phyloP scores from a whole-genome alignment of 441 rosid genomes.

The Aquilaria agallochum region DNA sequence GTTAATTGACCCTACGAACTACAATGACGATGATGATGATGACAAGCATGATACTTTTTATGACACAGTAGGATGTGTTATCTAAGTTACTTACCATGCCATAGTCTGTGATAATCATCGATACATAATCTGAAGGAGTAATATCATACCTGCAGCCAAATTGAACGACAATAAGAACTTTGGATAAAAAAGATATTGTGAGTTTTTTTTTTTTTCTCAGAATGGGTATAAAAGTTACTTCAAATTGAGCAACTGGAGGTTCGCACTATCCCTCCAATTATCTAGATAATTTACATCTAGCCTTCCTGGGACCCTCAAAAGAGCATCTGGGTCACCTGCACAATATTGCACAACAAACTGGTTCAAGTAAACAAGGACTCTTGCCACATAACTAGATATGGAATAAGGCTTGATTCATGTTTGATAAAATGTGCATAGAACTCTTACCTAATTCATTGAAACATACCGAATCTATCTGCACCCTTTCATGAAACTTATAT shows the following conservation, averaged over 20 bases:
- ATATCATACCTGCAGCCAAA: conserved; percentile 50
- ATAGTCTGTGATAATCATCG: conserved; percentile 63
- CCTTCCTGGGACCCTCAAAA: conserved; percentile 38
- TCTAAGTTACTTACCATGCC: conserved; percentile 48
- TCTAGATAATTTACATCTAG: conserved; percentile 27
- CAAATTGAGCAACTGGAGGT: conserved; percentile 49
- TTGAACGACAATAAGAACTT: conserved; percentile 1
- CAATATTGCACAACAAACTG: conserved; percentile 6
- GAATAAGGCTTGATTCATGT: background rate
- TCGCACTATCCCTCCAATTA: conserved; percentile 31
- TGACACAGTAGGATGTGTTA: background rate
- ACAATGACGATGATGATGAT: no score
- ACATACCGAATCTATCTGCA: conserved; percentile 70
- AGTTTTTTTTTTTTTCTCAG: background rate
- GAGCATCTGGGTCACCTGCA: conserved; percentile 53
- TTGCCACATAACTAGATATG: background rate
- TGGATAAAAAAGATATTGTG: background rate
- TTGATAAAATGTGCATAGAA: conserved; percentile 1
- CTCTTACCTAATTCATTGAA: conserved; percentile 58
- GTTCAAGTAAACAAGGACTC: background rate
- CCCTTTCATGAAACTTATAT: conserved; percentile 73
- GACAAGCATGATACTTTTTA: background rate
- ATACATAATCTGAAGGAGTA: conserved; percentile 66
- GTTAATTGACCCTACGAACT: no score
- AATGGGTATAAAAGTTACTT: conserved; percentile 30